A percentile compares a stretch with the other conserved stretches of the same genome.
Conservation (phyloP, 108 stramenopile species). For the Halocafeteria seosinensis region DNA sequence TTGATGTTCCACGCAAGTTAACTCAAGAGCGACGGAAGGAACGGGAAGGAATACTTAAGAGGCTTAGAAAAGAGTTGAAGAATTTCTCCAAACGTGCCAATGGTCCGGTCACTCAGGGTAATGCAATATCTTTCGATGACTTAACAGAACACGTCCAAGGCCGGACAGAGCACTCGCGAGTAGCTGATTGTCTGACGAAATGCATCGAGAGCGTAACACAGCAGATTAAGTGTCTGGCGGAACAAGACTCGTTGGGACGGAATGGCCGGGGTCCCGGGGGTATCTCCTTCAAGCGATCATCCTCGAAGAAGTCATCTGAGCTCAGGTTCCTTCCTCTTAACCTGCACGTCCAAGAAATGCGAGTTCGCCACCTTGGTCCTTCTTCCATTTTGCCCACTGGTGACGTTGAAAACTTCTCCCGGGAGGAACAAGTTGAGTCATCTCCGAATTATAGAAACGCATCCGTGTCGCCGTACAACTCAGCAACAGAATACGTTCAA, state of each 20-base stretch:
- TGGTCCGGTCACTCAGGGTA: neutral
- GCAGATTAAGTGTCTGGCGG: neutral
- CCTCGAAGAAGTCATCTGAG: neutral
- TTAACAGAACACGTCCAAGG: neutral
- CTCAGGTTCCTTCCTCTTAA: neutral
- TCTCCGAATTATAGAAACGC: too few relatives aligned
- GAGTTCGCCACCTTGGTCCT: neutral
- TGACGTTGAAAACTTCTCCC: too few relatives aligned
- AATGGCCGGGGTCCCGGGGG: neutral
- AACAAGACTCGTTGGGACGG: neutral
- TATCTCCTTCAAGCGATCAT: neutral
- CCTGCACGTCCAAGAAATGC: slow-evolving; percentile 5
- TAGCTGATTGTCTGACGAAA: neutral
- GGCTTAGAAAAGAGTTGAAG: neutral
- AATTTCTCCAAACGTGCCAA: neutral
- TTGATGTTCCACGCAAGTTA: neutral
- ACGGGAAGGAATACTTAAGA: neutral
- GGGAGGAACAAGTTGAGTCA: too few relatives aligned
- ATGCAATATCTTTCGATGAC: neutral
- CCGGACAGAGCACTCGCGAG: neutral
- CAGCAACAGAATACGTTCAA: too few relatives aligned
- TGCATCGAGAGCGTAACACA: neutral
- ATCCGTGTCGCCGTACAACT: too few relatives aligned
- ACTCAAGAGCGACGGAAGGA: neutral
- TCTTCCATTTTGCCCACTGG: too few relatives aligned